Evolutionary conservation across 2,329 filamentous ascomycete species (phyloP).

Genomic region (Lachnellula subtilissima): DNA sequence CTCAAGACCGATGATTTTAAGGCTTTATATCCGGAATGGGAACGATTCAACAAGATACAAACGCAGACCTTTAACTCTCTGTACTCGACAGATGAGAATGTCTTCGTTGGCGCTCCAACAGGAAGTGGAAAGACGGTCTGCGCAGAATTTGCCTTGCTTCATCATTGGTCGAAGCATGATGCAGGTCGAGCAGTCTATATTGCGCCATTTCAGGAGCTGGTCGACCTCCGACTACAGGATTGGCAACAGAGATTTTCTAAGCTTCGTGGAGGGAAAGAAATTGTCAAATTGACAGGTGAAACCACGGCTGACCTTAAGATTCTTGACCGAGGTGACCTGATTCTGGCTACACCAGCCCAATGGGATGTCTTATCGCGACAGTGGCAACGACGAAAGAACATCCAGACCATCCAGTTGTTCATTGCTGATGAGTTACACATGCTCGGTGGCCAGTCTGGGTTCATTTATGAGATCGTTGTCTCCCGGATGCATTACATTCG

Average conservation of each 20-base stretch:
- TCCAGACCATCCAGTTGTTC: constrained; percentile 84
- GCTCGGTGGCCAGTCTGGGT: constrained; percentile 79
- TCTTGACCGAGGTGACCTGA: constrained; percentile 79
- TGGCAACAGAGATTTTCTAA: constrained; percentile 75
- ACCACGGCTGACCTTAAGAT: constrained; percentile 86
- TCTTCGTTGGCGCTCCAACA: constrained; percentile 86
- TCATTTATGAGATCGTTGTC: constrained; percentile 93
- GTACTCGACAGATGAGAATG: constrained; percentile 86
- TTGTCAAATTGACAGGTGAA: constrained; percentile 92
- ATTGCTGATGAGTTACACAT: constrained; percentile 95
- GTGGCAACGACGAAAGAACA: constrained; percentile 94
- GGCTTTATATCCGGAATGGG: constrained; percentile 75
- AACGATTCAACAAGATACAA: constrained; percentile 94
- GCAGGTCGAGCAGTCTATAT: constrained; percentile 85
- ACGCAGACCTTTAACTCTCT: constrained; percentile 95
- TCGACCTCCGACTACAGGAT: constrained; percentile 75
- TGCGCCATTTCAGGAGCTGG: constrained; percentile 88
- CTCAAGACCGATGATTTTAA: constrained; percentile 82
- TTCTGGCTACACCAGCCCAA: constrained; percentile 86
- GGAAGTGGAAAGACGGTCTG: constrained; percentile 97
- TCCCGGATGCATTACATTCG: constrained; percentile 97
- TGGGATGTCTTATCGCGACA: constrained; percentile 96
- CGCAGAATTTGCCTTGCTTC: constrained; percentile 86
- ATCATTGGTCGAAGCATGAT: constrained; percentile 73
- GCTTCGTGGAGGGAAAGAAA: constrained; percentile 76